Base-by-base conservation (phyloP, 2,329 filamentous ascomycete species). In the Cercospora sesami region DNA sequence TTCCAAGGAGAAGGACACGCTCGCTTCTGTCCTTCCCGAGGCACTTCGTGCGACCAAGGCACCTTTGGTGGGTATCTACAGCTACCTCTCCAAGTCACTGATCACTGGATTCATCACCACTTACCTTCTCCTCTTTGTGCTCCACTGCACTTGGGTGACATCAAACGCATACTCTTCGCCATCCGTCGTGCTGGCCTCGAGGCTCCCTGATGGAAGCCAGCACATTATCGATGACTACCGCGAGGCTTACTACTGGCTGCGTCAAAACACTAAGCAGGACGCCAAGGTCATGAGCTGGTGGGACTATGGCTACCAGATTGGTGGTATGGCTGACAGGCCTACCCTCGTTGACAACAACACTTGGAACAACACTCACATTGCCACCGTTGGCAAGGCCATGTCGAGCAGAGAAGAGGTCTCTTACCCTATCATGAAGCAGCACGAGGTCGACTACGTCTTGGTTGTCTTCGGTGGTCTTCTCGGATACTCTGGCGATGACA, bases 281-380 rank as follows among this genome's bases (percentile, higher is more conserved):
- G 94, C 96, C 78, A 99, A 98, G 86, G 91, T 99, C 79, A 98
- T 98, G 94, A 95, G 94, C 1, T 99, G 95, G 95, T 99, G 95
- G 95, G 95, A 99, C 80, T 99, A 99, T 77, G 95, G 95, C 73
- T 99, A 99, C 84, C 95, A 99, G 83, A 99, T 99, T 80, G 95
- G 95, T 83, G 95, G 95, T 73, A 99, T 99, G 95, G 95, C 95
- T 60, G 95, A 99, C 80, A 89, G 95, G 64, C 95, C 95, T 36
- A 99, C 95, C 1, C 86, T 99, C 36, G 95, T 99, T 36, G 95
- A 99, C 85, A 99, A 99, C 86, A 99, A 99, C 84, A 99, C 95
- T 2, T 99, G 95, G 95, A 99, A 99, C 86, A 99, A 99, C 84
- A 99, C 95, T 7, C 95, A 99, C 80, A 99, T 99, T 81, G 95